Conservation (phyloP, 2,329 filamentous ascomycete species). For the Talaromyces sp. region DNA sequence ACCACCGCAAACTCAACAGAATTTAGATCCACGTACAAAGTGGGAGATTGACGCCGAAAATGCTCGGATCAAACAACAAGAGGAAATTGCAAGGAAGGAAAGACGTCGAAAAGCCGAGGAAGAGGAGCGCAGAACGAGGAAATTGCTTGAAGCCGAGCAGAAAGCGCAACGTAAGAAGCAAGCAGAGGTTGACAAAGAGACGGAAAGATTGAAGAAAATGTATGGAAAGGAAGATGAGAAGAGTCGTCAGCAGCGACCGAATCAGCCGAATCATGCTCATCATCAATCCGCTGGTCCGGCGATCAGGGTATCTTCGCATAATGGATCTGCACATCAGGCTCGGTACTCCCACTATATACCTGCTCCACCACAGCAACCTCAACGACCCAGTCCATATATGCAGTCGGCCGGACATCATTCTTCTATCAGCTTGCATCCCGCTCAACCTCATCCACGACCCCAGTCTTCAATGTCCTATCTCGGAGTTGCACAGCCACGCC, state of each 20-base stretch:
- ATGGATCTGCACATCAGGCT: constrained; percentile 9
- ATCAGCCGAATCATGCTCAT: constrained; percentile 18
- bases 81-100: constrained; percentile 43
- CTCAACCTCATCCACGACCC: constrained; percentile 22
- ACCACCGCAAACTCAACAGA: constrained; percentile 27
- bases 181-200: constrained; percentile 68
- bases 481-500: neutral
- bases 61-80: constrained; percentile 41
- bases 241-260: constrained; percentile 22
- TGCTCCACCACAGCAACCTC: constrained; percentile 22
- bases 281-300: constrained; percentile 9
- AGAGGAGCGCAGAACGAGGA: constrained; percentile 51
- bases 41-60: constrained; percentile 53
- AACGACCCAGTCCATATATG: constrained; percentile 12
- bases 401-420: constrained; percentile 9
- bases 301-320: constrained; percentile 10
- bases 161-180: constrained; percentile 51
- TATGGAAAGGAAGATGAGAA: constrained; percentile 49
- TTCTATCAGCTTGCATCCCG: constrained; percentile 15
- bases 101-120: constrained; percentile 48
- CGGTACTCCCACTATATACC: constrained; percentile 20
- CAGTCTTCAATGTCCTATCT: constrained; percentile 14
- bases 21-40: constrained; percentile 49
- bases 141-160: constrained; percentile 52
- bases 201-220: constrained; percentile 61